These are phyloP conservation scores for Paecilomyces sp. DNA, from an alignment of 2,329 filamentous ascomycete genomes.

Conservation along the genomic window DNA sequence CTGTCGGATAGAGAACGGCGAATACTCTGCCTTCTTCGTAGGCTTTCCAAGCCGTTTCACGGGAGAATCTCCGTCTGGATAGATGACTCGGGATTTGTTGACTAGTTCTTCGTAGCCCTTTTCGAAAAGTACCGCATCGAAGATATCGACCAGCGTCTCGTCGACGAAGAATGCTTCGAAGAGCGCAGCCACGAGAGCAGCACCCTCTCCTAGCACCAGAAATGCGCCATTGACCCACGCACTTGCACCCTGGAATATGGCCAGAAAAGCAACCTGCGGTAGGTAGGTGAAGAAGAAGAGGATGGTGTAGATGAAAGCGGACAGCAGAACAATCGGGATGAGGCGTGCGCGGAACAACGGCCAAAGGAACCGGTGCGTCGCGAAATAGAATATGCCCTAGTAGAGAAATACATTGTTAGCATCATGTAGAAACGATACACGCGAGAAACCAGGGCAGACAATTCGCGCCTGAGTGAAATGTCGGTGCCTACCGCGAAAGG, in stretches of 20 bases:
- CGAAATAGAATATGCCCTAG: constrained; percentile 76
- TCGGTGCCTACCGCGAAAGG: constrained; percentile 35
- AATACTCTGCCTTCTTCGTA: constrained; percentile 67
- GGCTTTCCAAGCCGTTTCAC: constrained; percentile 79
- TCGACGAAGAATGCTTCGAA: constrained; percentile 80
- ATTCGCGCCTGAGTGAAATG: constrained; percentile 1
- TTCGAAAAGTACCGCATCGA: constrained; percentile 77
- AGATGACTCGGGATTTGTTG: constrained; percentile 57
- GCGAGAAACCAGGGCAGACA: not conserved
- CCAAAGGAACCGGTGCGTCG: constrained; percentile 69
- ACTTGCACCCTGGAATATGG: constrained; percentile 75
- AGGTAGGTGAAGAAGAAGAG: constrained; percentile 85
- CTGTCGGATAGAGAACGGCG: constrained; percentile 85
- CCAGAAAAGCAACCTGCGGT: constrained; percentile 81
- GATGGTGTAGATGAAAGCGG: constrained; percentile 71
- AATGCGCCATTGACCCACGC: constrained; percentile 90
- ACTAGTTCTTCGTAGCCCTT: constrained; percentile 64
- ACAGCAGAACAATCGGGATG: constrained; percentile 74
- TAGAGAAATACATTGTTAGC: constrained; percentile 20
- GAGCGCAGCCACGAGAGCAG: constrained; percentile 55
- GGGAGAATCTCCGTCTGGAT: constrained; percentile 61
- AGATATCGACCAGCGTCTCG: constrained; percentile 70
- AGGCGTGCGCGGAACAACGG: constrained; percentile 72
- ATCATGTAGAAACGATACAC: not conserved
- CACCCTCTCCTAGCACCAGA: constrained; percentile 65